Percentiles rank a stretch among this genome's conserved stretches.
phyloP scores from a whole-genome alignment of 2,329 filamentous ascomycete species.

The Fonsecaea pedrosoi region DNA sequence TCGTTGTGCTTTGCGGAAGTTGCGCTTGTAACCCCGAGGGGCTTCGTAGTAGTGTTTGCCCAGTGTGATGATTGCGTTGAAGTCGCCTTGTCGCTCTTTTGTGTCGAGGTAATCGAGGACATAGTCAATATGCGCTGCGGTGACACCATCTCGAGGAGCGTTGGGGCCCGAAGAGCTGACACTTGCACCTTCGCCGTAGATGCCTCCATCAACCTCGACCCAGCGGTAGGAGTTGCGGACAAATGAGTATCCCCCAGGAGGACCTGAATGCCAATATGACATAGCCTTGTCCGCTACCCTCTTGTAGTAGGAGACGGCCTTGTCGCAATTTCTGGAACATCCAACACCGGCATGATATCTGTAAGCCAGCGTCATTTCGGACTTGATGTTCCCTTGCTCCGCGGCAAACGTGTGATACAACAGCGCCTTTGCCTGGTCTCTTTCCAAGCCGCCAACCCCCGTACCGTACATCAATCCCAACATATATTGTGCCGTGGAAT shows the following conservation, averaged over 20 bases:
- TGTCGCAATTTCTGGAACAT: slow-evolving; percentile 82
- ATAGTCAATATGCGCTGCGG: slow-evolving; percentile 82
- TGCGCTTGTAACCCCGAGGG: slow-evolving; percentile 73
- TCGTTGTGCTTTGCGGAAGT: slow-evolving; percentile 74
- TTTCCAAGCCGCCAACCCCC: slow-evolving; percentile 80
- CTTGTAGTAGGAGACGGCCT: slow-evolving; percentile 87
- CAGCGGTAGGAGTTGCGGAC: slow-evolving; percentile 80
- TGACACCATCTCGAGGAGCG: slow-evolving; percentile 70
- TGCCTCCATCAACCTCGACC: slow-evolving; percentile 86
- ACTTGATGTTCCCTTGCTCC: slow-evolving; percentile 77
- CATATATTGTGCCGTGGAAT: slow-evolving; percentile 95
- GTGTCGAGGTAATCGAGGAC: slow-evolving; percentile 93
- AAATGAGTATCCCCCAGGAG: slow-evolving; percentile 83
- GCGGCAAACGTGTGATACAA: slow-evolving; percentile 96
- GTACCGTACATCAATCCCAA: slow-evolving; percentile 94
- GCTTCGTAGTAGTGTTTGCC: slow-evolving; percentile 90
- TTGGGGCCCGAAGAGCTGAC: slow-evolving; percentile 85
- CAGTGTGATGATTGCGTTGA: slow-evolving; percentile 83
- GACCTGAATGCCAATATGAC: slow-evolving; percentile 83
- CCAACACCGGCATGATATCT: slow-evolving; percentile 85
- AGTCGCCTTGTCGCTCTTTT: slow-evolving; percentile 86
- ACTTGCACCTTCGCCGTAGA: slow-evolving; percentile 95
- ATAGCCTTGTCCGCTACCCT: slow-evolving; percentile 92
- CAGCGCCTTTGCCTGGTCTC: slow-evolving; percentile 88
- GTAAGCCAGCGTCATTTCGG: slow-evolving; percentile 92